These are phyloP conservation scores for Trametopsis cervina DNA, from an alignment of 768 basidiomycete genomes.

Conservation along the genomic window DNA sequence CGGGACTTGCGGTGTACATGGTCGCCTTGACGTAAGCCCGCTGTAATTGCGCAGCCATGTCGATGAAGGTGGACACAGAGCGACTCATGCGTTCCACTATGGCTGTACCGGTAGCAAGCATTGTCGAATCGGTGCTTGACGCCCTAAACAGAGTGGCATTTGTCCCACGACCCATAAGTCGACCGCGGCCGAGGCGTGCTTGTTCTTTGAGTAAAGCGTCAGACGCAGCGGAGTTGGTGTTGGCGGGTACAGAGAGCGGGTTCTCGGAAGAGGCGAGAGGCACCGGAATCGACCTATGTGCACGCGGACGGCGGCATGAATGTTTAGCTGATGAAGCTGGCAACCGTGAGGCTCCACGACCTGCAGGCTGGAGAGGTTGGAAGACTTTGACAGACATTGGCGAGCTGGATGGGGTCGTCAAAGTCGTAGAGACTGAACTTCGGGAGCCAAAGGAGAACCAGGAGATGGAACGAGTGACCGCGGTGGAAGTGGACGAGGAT, in stretches of 20 bases:
- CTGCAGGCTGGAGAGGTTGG: conserved; percentile 10
- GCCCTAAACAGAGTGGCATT: conserved; percentile 1
- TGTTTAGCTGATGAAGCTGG: conserved; percentile 13
- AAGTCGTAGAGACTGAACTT: conserved; percentile 28
- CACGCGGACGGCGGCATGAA: conserved; percentile 16
- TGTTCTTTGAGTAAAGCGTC: background rate
- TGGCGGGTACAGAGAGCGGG: conserved; percentile 5
- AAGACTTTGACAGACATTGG: conserved; percentile 20
- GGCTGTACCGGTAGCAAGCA: conserved; percentile 5
- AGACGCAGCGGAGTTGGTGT: background rate
- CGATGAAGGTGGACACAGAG: conserved; percentile 37
- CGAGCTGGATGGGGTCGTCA: conserved; percentile 28
- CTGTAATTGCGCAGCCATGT: conserved; percentile 51
- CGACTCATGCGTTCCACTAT: conserved; percentile 26
- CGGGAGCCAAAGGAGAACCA: conserved; percentile 39
- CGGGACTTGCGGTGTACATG: conserved; percentile 35
- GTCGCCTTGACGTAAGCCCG: conserved; percentile 50
- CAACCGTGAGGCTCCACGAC: background rate
- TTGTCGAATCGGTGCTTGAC: conserved; percentile 7
- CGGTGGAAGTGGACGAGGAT: conserved; percentile 22
- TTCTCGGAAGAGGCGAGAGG: conserved; percentile 2
- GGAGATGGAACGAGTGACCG: conserved; percentile 31
- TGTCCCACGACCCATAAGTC: background rate
- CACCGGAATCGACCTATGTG: background rate
- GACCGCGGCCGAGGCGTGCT: background rate